These are phyloP conservation scores for Rhizopus microsporus DNA, from an alignment of 371 early-diverging fungal species.

Conservation along the genomic window DNA sequence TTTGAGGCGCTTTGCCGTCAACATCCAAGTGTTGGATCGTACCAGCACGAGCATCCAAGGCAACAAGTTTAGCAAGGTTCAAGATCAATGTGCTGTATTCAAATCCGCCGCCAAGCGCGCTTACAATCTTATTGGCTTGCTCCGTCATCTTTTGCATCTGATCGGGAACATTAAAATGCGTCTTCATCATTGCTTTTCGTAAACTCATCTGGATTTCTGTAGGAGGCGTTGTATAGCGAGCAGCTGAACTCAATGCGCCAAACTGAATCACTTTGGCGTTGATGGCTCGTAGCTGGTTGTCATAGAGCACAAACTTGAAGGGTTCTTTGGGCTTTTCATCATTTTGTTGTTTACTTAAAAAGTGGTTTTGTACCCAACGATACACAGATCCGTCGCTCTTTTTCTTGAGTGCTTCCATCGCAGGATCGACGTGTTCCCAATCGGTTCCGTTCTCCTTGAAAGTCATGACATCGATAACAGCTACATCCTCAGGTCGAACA, in stretches of 20 bases:
- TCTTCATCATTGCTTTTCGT: slow-evolving; percentile 33
- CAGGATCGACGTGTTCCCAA: slow-evolving; percentile 29
- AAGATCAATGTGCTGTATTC: slow-evolving; percentile 39
- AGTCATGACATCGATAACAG: slow-evolving; percentile 42
- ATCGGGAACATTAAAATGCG: slow-evolving; percentile 37
- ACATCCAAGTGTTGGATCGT: slow-evolving; percentile 18
- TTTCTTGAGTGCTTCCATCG: slow-evolving; percentile 11
- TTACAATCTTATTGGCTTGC: slow-evolving; percentile 26
- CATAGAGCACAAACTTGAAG: slow-evolving; percentile 27
- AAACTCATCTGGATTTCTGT: slow-evolving; percentile 27
- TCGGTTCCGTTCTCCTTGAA: slow-evolving; percentile 40
- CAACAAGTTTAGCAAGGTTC: slow-evolving; percentile 32
- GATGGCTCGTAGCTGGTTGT: slow-evolving; percentile 19
- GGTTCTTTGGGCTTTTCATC: slow-evolving; percentile 23
- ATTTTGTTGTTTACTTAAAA: slow-evolving; percentile 4
- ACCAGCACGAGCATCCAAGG: slow-evolving; percentile 31
- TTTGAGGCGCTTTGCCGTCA: slow-evolving; percentile 11
- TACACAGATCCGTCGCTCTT: slow-evolving; percentile 2
- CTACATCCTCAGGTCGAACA: slow-evolving; percentile 21
- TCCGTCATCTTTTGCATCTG: slow-evolving; percentile 22
- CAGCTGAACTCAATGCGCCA: slow-evolving; percentile 45
- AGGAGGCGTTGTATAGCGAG: slow-evolving; percentile 29
- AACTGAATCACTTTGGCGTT: slow-evolving; percentile 37
- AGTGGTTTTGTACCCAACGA: slow-evolving; percentile 18
- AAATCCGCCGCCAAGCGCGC: slow-evolving; percentile 35